Conservation (phyloP, 2,329 filamentous ascomycete species). For the Phyllosticta citriasiana region DNA sequence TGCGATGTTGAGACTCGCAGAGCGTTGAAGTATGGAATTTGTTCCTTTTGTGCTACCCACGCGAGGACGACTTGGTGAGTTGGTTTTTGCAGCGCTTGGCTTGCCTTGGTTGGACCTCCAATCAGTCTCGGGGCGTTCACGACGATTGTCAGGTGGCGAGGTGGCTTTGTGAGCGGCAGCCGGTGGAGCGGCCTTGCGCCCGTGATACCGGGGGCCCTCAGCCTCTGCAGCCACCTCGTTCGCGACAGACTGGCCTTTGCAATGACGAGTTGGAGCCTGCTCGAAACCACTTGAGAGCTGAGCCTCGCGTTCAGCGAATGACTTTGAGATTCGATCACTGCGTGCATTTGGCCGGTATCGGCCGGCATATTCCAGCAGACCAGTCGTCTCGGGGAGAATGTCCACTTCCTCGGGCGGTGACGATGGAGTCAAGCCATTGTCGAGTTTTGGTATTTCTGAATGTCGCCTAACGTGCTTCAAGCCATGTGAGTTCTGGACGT, state of each 20-base stretch:
- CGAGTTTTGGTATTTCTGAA: constrained; percentile 1
- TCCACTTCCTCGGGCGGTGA: not conserved
- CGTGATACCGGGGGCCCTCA: not conserved
- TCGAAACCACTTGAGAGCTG: constrained; percentile 8
- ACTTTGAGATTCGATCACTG: not conserved
- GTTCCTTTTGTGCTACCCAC: not conserved
- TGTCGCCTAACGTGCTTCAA: not conserved
- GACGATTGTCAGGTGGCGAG: constrained; percentile 4
- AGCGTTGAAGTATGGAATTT: not conserved
- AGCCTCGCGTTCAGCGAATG: constrained; percentile 7
- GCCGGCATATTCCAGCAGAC: not conserved
- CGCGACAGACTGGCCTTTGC: constrained; percentile 19
- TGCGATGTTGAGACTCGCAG: not conserved
- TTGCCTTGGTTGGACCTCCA: not conserved
- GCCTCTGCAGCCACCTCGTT: too few species aligned
- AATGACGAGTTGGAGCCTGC: constrained; percentile 18
- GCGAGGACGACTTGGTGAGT: not conserved
- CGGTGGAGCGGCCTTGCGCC: not conserved
- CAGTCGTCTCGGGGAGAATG: not conserved
- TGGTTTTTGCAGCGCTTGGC: not conserved
- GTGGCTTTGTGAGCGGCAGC: not conserved
- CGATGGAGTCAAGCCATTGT: constrained; percentile 1
- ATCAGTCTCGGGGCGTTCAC: constrained; percentile 10
- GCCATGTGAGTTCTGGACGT: constrained; percentile 11
- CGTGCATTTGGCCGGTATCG: not conserved